Evolutionary conservation across 305 asterid species (phyloP).

Genomic region (Fraxinus dipetala): DNA sequence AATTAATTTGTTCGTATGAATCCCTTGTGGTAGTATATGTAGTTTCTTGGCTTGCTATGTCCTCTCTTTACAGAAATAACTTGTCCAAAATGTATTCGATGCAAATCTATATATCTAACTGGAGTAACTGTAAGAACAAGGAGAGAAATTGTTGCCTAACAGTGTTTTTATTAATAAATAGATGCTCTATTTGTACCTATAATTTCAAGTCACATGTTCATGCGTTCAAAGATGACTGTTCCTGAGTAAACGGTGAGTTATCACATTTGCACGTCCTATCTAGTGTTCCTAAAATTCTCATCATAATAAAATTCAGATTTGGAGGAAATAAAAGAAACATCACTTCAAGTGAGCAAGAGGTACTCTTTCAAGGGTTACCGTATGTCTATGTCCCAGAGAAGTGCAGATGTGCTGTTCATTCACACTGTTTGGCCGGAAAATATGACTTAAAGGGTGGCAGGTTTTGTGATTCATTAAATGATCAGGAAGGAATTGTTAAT

Average conservation of each 20-base stretch:
- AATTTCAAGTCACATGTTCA: slow-evolving; percentile 16
- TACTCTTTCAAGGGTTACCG: slow-evolving; percentile 31
- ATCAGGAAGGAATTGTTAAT: slow-evolving; percentile 30
- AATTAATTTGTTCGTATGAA: background rate
- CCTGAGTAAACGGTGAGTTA: background rate
- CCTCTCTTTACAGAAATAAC: background rate
- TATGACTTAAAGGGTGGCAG: slow-evolving; percentile 21
- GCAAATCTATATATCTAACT: background rate
- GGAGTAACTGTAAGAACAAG: background rate
- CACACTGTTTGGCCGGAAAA: slow-evolving; percentile 27
- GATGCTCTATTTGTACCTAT: slow-evolving; percentile 11
- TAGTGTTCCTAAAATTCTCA: slow-evolving; percentile 22
- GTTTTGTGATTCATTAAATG: slow-evolving; percentile 19
- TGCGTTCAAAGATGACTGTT: slow-evolving; percentile 11
- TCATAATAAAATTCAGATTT: slow-evolving; percentile 32
- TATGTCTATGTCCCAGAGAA: slow-evolving; percentile 28
- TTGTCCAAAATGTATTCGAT: background rate
- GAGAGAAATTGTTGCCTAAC: background rate
- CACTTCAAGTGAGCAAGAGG: slow-evolving; percentile 32
- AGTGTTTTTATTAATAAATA: background rate
- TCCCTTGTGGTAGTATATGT: background rate
- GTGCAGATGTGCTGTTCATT: slow-evolving; percentile 31
- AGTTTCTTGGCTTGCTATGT: background rate
- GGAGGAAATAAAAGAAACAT: slow-evolving; percentile 32
- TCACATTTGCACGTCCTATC: background rate